These are phyloP conservation scores for Russula olivacea DNA, from an alignment of 768 basidiomycete genomes.

Conservation along the genomic window DNA sequence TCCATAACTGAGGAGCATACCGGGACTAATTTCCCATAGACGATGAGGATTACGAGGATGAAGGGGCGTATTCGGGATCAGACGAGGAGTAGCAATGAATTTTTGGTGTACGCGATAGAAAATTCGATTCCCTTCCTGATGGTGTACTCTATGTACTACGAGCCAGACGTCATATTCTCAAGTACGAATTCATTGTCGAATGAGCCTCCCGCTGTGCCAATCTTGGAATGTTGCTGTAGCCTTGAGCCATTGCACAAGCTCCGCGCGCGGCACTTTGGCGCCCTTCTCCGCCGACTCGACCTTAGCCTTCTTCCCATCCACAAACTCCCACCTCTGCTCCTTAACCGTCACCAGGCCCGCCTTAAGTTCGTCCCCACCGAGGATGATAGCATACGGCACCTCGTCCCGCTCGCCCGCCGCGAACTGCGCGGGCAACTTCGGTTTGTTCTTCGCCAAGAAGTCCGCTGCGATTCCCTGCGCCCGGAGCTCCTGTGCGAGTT, in stretches of 20 bases:
- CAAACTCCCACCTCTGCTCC: conserved; percentile 78
- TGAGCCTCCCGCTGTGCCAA: conserved; percentile 32
- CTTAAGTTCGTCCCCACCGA: conserved; percentile 83
- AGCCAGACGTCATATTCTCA: conserved; percentile 7
- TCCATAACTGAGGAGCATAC: neutral
- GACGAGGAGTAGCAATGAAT: conserved; percentile 28
- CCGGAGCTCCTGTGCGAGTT: conserved; percentile 71
- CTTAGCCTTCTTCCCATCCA: conserved; percentile 64
- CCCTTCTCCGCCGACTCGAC: conserved; percentile 45
- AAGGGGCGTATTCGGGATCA: conserved; percentile 23
- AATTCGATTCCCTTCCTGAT: conserved; percentile 10
- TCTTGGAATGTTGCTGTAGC: conserved; percentile 29
- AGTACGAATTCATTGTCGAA: conserved; percentile 23
- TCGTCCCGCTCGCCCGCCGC: conserved; percentile 86
- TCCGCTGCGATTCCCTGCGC: conserved; percentile 91
- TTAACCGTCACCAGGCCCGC: conserved; percentile 85
- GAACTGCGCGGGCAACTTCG: conserved; percentile 83
- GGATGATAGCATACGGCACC: conserved; percentile 86
- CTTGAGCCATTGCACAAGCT: conserved; percentile 35
- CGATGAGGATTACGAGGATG: conserved; percentile 29
- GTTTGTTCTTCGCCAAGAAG: conserved; percentile 88
- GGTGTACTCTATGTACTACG: conserved; percentile 13
- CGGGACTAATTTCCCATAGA: conserved; percentile 20
- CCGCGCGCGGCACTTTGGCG: conserved; percentile 37
- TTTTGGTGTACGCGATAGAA: conserved; percentile 17